Conservation (phyloP, 352 stramenopile species). For the Elongisporangium senticosum region DNA sequence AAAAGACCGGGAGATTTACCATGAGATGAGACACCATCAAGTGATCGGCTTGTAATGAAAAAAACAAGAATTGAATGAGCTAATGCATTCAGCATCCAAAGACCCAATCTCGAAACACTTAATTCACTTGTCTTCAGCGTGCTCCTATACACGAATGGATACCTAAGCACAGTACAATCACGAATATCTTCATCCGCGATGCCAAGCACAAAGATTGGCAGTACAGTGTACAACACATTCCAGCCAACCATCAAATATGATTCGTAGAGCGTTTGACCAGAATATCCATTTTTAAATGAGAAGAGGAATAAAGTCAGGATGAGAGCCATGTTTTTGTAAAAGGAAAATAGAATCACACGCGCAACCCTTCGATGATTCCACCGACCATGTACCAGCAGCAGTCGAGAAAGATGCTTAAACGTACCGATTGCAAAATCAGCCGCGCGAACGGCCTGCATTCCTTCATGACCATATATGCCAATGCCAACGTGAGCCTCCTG, state of each 20-base stretch:
- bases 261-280: slow-evolving; percentile 84
- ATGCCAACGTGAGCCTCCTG: slow-evolving; percentile 98
- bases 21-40: slow-evolving; percentile 31
- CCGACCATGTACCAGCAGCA: slow-evolving; percentile 76
- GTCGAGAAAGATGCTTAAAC: slow-evolving; percentile 69
- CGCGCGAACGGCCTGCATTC: slow-evolving; percentile 82
- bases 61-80: slow-evolving; percentile 72
- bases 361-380: slow-evolving; percentile 84
- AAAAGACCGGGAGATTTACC: slow-evolving; percentile 64
- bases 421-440: slow-evolving; percentile 84
- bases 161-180: slow-evolving; percentile 56
- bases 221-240: slow-evolving; percentile 93
- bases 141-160: slow-evolving; percentile 79
- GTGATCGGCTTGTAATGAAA: slow-evolving; percentile 46
- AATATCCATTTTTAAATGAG: slow-evolving; percentile 88
- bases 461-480: slow-evolving; percentile 98
- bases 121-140: slow-evolving; percentile 54
- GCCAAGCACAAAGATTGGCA: slow-evolving; percentile 91
- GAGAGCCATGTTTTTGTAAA: slow-evolving; percentile 92
- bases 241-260: slow-evolving; percentile 90
- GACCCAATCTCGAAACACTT: slow-evolving; percentile 44
- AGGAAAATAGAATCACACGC: slow-evolving; percentile 80
- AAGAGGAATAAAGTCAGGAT: slow-evolving; percentile 92
- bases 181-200: slow-evolving; percentile 83
- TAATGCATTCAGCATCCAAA: slow-evolving; percentile 74